Base-by-base conservation (phyloP, 345 rosid genomes). In the Eucalyptus sp. region DNA sequence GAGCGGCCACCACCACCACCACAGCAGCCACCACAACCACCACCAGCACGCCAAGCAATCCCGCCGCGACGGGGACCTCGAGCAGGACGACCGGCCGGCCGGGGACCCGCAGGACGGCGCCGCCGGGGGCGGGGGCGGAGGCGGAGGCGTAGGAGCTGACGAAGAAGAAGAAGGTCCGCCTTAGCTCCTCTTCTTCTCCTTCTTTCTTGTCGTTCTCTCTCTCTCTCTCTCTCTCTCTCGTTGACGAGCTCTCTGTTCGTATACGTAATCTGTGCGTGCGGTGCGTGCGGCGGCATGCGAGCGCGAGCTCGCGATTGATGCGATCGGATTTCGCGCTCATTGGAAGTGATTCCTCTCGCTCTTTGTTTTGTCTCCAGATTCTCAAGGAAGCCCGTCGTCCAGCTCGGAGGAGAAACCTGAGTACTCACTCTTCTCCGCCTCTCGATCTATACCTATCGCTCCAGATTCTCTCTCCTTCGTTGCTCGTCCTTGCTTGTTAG, bases 321-420 rank as follows among this genome's bases (percentile, higher is more conserved):
- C 88, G 92, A 84, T 37, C 56, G 60, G 87, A 51, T 86, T 86
- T 43, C 29, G 66, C 54, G 84, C 84, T 76, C 84, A 24, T 76
- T 41, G 79, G 79, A 88, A 86, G 88, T 89, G 24, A 90, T 87
- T 81, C 83, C 86, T 80, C 89, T 89, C 85, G 58, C 60, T 52
- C 27, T 87, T 79, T 51, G 50, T 89, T 85, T 87, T 96, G 94
- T 98, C 92, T 93, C 91, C 95, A 90, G 94, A 93, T 85, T 88
- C 84, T 46, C 84, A 87, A 90, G 95, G 84, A n/a, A 93, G 93
- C 91, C 89, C 92, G 86, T 92, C 96, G 89, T 91, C 93, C 66
- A 89, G 92, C 92, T 90, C 93, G 58, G 95, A 90, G 85, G 97
- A 96, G 86, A 92, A 93, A 90, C 94, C 97, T n/a, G 96, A 95